Conservation (phyloP, 2,329 filamentous ascomycete species). For the Cladosporium colombiae region DNA sequence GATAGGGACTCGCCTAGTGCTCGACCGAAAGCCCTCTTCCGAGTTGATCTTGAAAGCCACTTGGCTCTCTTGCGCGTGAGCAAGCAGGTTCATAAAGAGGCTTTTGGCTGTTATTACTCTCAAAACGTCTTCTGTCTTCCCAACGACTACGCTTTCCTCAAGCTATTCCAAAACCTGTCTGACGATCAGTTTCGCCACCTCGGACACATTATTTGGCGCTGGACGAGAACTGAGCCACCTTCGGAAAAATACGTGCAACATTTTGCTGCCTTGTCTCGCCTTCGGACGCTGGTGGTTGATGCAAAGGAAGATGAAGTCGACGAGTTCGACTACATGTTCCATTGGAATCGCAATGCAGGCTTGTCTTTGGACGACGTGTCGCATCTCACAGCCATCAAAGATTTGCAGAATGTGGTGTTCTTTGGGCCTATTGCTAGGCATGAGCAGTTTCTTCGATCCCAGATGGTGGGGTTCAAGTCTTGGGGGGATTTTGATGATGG, state of each 20-base stretch:
- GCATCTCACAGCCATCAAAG: neutral
- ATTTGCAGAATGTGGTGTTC: neutral
- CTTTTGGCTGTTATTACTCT: neutral
- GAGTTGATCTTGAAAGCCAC: neutral
- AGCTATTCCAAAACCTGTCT: neutral
- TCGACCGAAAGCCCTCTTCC: neutral
- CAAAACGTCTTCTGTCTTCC: neutral
- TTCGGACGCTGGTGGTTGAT: neutral
- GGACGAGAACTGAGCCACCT: neutral
- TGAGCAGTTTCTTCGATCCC: neutral
- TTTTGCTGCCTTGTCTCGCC: neutral
- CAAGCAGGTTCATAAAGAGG: conserved; percentile 19
- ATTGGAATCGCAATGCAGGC: neutral
- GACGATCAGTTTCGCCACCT: neutral
- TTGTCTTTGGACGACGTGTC: neutral
- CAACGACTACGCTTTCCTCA: neutral
- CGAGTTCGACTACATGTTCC: neutral
- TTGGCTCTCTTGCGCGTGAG: conserved; percentile 14
- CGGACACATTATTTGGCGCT: neutral
- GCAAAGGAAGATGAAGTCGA: neutral
- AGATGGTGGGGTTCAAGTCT: neutral
- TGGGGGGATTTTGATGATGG: neutral
- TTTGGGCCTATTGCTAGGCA: neutral
- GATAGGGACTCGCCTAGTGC: neutral
- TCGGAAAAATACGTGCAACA: neutral